phyloP scores from a whole-genome alignment of 306 rosid species.

The Delonix regia region DNA sequence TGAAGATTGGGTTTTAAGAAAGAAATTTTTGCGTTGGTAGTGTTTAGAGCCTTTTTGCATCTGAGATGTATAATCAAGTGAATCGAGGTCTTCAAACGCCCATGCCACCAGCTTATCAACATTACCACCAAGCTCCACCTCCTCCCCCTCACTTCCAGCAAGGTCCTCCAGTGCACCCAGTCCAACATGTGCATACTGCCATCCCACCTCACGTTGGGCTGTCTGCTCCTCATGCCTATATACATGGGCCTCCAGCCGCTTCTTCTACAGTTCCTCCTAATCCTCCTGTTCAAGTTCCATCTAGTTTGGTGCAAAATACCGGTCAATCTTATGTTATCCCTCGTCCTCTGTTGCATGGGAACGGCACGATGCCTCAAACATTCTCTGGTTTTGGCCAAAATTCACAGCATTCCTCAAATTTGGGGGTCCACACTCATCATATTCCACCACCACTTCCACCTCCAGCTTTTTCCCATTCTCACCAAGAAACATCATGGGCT shows the following conservation, averaged over 20 bases:
- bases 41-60: slow-evolving; percentile 21
- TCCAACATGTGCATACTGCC: slow-evolving; percentile 36
- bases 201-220: slow-evolving; percentile 48
- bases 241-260: slow-evolving; percentile 48
- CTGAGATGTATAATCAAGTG: slow-evolving; percentile 68
- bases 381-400: slow-evolving; percentile 43
- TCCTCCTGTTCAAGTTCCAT: slow-evolving; percentile 45
- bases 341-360: slow-evolving; percentile 57
- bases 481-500: slow-evolving; percentile 47
- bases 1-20: slow-evolving; percentile 37
- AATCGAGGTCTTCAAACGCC: slow-evolving; percentile 53
- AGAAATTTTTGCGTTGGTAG: slow-evolving; percentile 22
- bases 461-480: slow-evolving; percentile 38
- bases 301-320: slow-evolving; percentile 41
- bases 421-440: slow-evolving; percentile 50
- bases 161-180: slow-evolving; percentile 35
- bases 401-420: slow-evolving; percentile 45
- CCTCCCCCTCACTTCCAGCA: slow-evolving; percentile 39
- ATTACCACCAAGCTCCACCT: slow-evolving; percentile 43
- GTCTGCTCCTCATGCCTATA: slow-evolving; percentile 46
- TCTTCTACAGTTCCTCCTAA: slow-evolving; percentile 38
- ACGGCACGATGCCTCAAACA: slow-evolving; percentile 33
- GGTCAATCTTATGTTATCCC: slow-evolving; percentile 48
- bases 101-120: slow-evolving; percentile 52
- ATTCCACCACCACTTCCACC: slow-evolving; percentile 39